Base-by-base conservation (phyloP, 2,329 filamentous ascomycete species). In the Diplodia corticola region DNA sequence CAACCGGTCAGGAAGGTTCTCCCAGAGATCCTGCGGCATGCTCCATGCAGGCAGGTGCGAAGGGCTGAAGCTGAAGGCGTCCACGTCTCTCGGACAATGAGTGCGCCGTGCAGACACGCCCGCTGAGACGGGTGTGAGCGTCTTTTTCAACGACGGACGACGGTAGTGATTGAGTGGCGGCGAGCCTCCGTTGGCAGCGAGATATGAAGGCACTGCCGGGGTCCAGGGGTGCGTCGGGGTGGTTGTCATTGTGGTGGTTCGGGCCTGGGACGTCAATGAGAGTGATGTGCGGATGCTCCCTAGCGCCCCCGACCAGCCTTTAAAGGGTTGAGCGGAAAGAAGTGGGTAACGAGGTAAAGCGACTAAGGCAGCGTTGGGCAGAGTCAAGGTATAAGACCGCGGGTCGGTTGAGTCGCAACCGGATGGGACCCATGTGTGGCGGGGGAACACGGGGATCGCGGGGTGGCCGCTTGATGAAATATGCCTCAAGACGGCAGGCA, bases 11-110 rank as follows among this genome's bases (percentile, higher is more conserved):
- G 80, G 78, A 12, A 83, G 74, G 33, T 69, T 71, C 30, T 73
- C 68, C 72, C 76, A 75, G 28, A 82, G 71, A 13, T 75, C 70
- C 28, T 77, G 69, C 0, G 80, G 74, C 57, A 80, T 72, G 54
- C 73, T 71, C 78, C 79, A 83, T 10, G 71, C 67, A 6, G 67
- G 63, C 28, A 82, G 72, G 69, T 81, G 76, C 20, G 70, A 67
- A 2, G 76, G 73, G 35, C 75, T 68, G 69, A 75, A 79, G 68
- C 72, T 75, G 70, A 80, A 79, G 15, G 75, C 73, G 65, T 78
- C 76, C 22, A 72, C 72, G 63, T 79, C 76, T 53, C 71, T 72
- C 64, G 75, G 74, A 63, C 73, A 74, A n/a, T 69, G 66, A 22
- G 73, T 73, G 67, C 76, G 73, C 44, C 54, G 66, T 6, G 48